These are phyloP conservation scores for Eimeria acervulina DNA, from an alignment of 169 alveolate species.

Conservation along the genomic window DNA sequence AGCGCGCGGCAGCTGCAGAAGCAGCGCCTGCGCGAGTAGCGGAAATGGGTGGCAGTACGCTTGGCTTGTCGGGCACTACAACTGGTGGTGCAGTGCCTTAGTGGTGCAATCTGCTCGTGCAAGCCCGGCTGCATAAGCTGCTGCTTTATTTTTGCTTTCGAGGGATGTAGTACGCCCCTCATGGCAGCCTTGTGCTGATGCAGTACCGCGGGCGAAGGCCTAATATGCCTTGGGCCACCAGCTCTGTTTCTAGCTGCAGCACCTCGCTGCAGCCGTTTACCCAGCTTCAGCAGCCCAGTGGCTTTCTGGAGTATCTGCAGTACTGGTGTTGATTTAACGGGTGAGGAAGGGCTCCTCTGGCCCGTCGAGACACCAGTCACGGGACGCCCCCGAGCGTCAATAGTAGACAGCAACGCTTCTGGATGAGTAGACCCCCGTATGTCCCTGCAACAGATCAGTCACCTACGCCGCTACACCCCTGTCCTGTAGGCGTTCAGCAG, in stretches of 20 bases:
- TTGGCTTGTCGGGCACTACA: neutral
- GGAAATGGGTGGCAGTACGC: neutral
- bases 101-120: neutral
- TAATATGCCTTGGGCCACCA: neutral
- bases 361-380: neutral
- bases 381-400: neutral
- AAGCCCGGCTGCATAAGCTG: neutral
- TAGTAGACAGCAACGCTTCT: neutral
- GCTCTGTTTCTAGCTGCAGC: conserved; percentile 1
- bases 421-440: neutral
- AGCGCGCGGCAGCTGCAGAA: conserved; percentile 21
- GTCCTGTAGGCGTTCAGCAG: neutral
- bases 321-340: neutral
- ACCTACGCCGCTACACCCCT: neutral
- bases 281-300: neutral
- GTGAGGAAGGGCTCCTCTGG: conserved; percentile 43
- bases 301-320: conserved; percentile 22
- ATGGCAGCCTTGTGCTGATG: conserved; percentile 4
- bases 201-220: neutral
- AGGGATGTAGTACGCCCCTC: neutral
- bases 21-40: neutral
- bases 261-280: neutral
- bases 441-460: neutral
- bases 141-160: neutral
- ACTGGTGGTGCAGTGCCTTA: neutral